Percentiles rank a stretch among this genome's conserved stretches.
phyloP scores from a whole-genome alignment of 2,329 filamentous ascomycete genomes.

The Onygena corvina region DNA sequence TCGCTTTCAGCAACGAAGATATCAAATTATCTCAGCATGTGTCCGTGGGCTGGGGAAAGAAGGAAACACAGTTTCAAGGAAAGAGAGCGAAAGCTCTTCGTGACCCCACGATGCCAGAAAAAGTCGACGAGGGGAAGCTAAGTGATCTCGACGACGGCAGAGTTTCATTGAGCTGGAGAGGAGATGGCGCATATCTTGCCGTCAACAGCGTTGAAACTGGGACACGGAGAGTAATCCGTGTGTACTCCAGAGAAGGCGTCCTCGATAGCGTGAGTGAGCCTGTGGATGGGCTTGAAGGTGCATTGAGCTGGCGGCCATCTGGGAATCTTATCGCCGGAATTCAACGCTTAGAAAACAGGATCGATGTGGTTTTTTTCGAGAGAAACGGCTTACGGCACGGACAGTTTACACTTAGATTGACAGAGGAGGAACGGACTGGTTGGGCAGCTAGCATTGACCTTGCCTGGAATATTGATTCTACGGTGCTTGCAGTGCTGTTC shows the following conservation, averaged over 20 bases:
- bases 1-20: constrained; percentile 60
- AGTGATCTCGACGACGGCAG: constrained; percentile 61
- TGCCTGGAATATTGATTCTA: constrained; percentile 86
- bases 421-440: constrained; percentile 45
- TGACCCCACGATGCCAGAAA: constrained; percentile 90
- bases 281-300: constrained; percentile 76
- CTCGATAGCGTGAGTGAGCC: constrained; percentile 92
- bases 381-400: constrained; percentile 95
- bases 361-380: constrained; percentile 90
- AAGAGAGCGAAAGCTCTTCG: constrained; percentile 73
- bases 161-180: constrained; percentile 77
- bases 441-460: constrained; percentile 52
- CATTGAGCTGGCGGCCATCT: constrained; percentile 79
- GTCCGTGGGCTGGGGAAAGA: constrained; percentile 95
- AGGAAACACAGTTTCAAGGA: constrained; percentile 94
- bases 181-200: constrained; percentile 82
- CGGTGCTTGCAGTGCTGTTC: constrained; percentile 70
- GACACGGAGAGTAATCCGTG: constrained; percentile 65
- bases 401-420: constrained; percentile 67
- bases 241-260: constrained; percentile 80
- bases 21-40: constrained; percentile 84
- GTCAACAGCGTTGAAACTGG: constrained; percentile 64
- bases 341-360: constrained; percentile 55
- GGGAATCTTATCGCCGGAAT: constrained; percentile 86
- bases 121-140: constrained; percentile 68